Percentiles rank a stretch among this genome's conserved stretches.
These are phyloP conservation scores for Auricularia heimuer DNA, from an alignment of 768 basidiomycete species.

Conservation along the genomic window DNA sequence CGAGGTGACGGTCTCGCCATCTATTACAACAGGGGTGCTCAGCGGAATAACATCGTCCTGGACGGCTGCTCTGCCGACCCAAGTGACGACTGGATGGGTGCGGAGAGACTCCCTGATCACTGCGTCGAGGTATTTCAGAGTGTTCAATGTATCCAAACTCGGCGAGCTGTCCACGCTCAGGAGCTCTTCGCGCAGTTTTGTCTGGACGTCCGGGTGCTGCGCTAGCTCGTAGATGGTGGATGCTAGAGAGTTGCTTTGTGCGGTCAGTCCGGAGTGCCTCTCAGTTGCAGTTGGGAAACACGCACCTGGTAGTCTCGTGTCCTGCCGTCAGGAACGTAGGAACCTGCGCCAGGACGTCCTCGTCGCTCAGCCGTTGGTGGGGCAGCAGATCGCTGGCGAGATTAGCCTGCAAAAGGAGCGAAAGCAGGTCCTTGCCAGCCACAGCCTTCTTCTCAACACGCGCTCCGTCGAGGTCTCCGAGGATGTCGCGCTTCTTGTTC, in stretches of 20 bases:
- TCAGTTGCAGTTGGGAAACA: too few species aligned
- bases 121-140: conserved; percentile 23
- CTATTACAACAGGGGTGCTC: background rate
- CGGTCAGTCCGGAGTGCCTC: too few species aligned
- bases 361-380: conserved; percentile 18
- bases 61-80: conserved; percentile 5
- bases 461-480: background rate
- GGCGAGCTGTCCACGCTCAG: conserved; percentile 16
- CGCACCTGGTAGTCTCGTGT: too few species aligned
- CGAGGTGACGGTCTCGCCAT: background rate
- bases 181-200: conserved; percentile 27
- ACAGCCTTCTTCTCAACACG: conserved; percentile 1
- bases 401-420: conserved; percentile 22
- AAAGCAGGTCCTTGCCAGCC: conserved; percentile 19
- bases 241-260: too few species aligned
- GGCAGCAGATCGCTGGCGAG: conserved; percentile 20
- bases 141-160: conserved; percentile 20
- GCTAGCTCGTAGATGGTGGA: conserved; percentile 19
- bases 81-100: conserved; percentile 8
- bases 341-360: conserved; percentile 32
- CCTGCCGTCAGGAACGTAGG: conserved; percentile 50
- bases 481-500: conserved; percentile 25
- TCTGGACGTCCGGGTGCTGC: conserved; percentile 28
- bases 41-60: conserved; percentile 14
- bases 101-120: conserved; percentile 15